Evolutionary conservation across 2,329 filamentous ascomycete species (phyloP).

Genomic region (Lachnellula occidentalis): DNA sequence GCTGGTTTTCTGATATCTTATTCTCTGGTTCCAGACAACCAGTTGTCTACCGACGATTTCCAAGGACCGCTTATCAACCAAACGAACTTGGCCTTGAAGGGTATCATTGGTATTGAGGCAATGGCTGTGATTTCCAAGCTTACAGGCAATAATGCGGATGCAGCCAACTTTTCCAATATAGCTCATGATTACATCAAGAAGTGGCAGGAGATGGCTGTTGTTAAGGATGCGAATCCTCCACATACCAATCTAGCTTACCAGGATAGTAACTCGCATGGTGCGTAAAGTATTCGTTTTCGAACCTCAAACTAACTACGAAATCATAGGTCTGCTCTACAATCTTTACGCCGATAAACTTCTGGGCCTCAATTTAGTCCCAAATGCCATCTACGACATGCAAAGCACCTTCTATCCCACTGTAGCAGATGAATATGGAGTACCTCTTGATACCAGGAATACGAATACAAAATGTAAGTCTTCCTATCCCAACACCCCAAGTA

Average conservation of each 20-base stretch:
- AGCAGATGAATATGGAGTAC: conserved; percentile 69
- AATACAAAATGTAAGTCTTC: conserved; percentile 62
- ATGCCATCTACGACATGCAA: conserved; percentile 71
- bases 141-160: conserved; percentile 53
- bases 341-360: conserved; percentile 76
- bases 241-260: conserved; percentile 79
- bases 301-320: background rate
- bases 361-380: conserved; percentile 70
- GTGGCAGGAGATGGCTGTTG: conserved; percentile 69
- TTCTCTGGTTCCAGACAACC: conserved; percentile 67
- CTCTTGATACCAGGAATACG: conserved; percentile 73
- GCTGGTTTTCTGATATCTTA: conserved; percentile 70
- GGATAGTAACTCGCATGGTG: conserved; percentile 43
- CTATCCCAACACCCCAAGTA: background rate
- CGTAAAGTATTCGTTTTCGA: background rate
- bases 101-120: conserved; percentile 76
- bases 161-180: conserved; percentile 53
- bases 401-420: conserved; percentile 69
- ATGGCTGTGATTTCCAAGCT: conserved; percentile 67
- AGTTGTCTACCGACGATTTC: conserved; percentile 80
- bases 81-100: conserved; percentile 78
- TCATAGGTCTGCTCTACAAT: conserved; percentile 59
- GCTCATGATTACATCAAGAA: conserved; percentile 64
- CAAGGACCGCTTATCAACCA: conserved; percentile 73
- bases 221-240: conserved; percentile 50